phyloP scores from a whole-genome alignment of 768 basidiomycete species.

The Mycena rosella region DNA sequence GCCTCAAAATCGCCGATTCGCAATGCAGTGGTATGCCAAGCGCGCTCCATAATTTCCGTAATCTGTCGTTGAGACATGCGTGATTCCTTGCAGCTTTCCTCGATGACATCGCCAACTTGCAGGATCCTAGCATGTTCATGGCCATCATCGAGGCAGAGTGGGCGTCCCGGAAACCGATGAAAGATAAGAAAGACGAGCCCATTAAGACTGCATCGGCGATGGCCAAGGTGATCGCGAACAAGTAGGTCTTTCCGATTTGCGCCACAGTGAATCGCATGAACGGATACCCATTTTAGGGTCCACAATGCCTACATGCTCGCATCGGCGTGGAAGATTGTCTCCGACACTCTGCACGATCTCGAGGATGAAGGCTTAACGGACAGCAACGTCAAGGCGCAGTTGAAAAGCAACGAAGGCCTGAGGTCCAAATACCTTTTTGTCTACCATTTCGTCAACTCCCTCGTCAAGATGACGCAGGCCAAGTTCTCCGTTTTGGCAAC shows the following conservation, averaged over 20 bases:
- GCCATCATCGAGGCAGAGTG: constrained; percentile 70
- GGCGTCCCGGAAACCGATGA: constrained; percentile 59
- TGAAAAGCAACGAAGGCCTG: constrained; percentile 64
- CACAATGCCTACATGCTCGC: constrained; percentile 88
- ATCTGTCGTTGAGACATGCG: constrained; percentile 2
- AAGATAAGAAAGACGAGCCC: constrained; percentile 44
- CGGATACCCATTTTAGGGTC: constrained; percentile 59
- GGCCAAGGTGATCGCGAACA: constrained; percentile 70
- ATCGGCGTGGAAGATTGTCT: constrained; percentile 85
- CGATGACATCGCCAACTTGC: constrained; percentile 77
- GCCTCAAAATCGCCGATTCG: constrained; percentile 78
- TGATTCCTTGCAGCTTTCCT: constrained; percentile 64
- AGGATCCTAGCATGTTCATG: constrained; percentile 74
- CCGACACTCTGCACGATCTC: constrained; percentile 67
- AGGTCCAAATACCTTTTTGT: constrained; percentile 73
- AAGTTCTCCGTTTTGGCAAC: constrained; percentile 78
- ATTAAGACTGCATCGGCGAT: constrained; percentile 62
- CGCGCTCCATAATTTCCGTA: constrained; percentile 11
- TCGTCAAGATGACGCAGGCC: constrained; percentile 73
- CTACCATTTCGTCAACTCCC: constrained; percentile 70
- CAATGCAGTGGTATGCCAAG: constrained; percentile 73
- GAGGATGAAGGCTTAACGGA: constrained; percentile 69
- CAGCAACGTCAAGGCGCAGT: constrained; percentile 60
- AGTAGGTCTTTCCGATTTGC: constrained; percentile 51
- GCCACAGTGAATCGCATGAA: not conserved